Evolutionary conservation across 192 early-diverging fungal genomes (phyloP).

Genomic region (Obelidium mucronatum): DNA sequence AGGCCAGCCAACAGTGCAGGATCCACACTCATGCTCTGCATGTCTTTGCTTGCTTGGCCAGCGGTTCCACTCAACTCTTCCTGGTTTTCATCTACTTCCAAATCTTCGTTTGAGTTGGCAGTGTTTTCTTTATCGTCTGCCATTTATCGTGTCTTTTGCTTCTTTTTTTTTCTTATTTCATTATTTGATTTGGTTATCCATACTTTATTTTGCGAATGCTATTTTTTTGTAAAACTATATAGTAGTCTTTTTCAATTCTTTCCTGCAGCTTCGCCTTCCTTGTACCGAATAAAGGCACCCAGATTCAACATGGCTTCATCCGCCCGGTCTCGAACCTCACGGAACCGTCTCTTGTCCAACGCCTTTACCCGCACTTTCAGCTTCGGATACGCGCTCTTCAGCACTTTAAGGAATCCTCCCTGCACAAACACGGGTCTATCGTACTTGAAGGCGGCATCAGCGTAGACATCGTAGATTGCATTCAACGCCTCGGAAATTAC

Average conservation of each 20-base stretch:
- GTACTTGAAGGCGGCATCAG: conserved; percentile 82
- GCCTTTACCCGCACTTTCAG: conserved; percentile 59
- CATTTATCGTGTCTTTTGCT: not conserved
- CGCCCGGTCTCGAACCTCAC: conserved; percentile 74
- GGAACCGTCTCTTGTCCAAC: conserved; percentile 75
- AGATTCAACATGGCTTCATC: conserved; percentile 85
- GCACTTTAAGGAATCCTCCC: conserved; percentile 61
- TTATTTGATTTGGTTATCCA: too few relatives aligned
- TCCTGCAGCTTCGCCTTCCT: conserved; percentile 76
- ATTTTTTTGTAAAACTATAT: too few relatives aligned
- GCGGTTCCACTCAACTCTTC: conserved; percentile 37
- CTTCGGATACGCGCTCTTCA: conserved; percentile 60
- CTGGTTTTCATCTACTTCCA: conserved; percentile 16
- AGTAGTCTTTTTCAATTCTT: too few relatives aligned
- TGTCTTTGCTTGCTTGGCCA: conserved; percentile 36
- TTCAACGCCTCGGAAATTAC: conserved; percentile 76
- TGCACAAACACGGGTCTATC: conserved; percentile 85
- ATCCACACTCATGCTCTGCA: conserved; percentile 23
- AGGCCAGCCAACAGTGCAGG: not conserved
- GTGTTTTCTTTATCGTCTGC: not conserved
- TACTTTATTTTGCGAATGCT: too few relatives aligned
- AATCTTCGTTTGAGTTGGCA: conserved; percentile 9
- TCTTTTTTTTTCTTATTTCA: not conserved
- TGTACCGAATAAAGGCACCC: conserved; percentile 87
- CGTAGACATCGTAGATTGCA: conserved; percentile 88